A percentile compares a stretch with the other conserved stretches of the same genome.
Evolutionary conservation across 2,329 filamentous ascomycete species (phyloP).

Genomic region (Aspergillus thermomutatus): DNA sequence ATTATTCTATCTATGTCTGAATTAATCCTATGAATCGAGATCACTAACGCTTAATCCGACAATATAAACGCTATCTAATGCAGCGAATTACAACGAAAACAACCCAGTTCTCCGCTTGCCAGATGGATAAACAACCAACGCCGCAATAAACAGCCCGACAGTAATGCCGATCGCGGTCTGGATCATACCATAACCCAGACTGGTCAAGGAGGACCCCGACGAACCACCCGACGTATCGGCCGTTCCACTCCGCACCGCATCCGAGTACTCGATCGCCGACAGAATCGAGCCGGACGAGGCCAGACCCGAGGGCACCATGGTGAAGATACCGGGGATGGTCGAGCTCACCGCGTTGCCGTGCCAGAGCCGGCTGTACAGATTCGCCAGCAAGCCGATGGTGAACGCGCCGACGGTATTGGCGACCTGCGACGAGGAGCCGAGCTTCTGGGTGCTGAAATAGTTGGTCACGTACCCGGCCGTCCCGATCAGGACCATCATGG

Average conservation of each 20-base stretch:
- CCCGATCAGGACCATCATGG: slow-evolving; percentile 69
- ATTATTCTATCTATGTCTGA: no score
- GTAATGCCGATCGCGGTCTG: slow-evolving; percentile 47
- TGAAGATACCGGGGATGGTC: slow-evolving; percentile 81
- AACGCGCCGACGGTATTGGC: slow-evolving; percentile 74
- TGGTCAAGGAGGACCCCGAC: slow-evolving; percentile 20
- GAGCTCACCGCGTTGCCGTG: slow-evolving; percentile 78
- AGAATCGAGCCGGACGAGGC: slow-evolving; percentile 55
- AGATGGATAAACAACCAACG: slow-evolving; percentile 44
- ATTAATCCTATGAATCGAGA: no score
- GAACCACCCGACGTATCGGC: slow-evolving; percentile 4
- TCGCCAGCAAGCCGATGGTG: slow-evolving; percentile 71
- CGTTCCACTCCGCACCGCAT: slow-evolving; percentile 43
- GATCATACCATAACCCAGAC: slow-evolving; percentile 44
- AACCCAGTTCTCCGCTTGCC: slow-evolving; percentile 44
- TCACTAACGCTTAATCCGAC: no score
- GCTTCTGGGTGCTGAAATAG: slow-evolving; percentile 52
- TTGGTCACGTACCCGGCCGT: slow-evolving; percentile 59
- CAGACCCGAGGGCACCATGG: slow-evolving; percentile 58
- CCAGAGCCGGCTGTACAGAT: slow-evolving; percentile 66
- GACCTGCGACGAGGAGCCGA: slow-evolving; percentile 64
- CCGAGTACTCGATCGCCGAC: slow-evolving; percentile 52
- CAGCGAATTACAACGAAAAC: slow-evolving; percentile 21
- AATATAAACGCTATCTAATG: not conserved
- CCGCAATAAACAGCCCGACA: slow-evolving; percentile 44